Conservation (phyloP, 768 basidiomycete genomes). For the Amanita phalloides region DNA sequence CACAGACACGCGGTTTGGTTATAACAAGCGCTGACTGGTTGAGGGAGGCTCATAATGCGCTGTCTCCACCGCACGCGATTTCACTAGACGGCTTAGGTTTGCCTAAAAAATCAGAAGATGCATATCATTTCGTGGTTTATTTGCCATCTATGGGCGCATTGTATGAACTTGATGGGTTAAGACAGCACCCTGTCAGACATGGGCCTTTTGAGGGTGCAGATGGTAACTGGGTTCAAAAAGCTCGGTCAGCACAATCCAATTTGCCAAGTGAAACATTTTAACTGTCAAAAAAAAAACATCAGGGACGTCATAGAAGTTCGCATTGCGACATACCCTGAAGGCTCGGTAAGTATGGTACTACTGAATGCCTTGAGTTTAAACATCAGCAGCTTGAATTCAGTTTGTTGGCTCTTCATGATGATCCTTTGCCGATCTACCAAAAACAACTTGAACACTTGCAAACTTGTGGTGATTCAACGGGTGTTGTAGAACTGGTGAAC, state of each 20-base stretch:
- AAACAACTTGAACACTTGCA: constrained; percentile 42
- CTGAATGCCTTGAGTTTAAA: not conserved
- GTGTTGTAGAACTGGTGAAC: constrained; percentile 41
- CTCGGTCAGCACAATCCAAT: constrained; percentile 39
- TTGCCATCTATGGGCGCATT: constrained; percentile 73
- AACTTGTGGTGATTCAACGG: constrained; percentile 26
- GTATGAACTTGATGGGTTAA: constrained; percentile 92
- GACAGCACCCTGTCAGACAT: constrained; percentile 69
- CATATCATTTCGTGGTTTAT: constrained; percentile 96
- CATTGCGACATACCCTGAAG: constrained; percentile 84
- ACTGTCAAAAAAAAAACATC: constrained; percentile 12
- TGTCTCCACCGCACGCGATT: constrained; percentile 84
- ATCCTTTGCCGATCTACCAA: constrained; percentile 64
- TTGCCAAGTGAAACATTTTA: constrained; percentile 6
- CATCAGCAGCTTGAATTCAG: constrained; percentile 75
- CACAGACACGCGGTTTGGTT: constrained; percentile 72
- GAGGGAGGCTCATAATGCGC: constrained; percentile 81
- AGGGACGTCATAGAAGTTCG: constrained; percentile 81
- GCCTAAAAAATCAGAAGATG: constrained; percentile 61
- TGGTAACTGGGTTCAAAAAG: constrained; percentile 78
- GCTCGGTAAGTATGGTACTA: constrained; percentile 52
- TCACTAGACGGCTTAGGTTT: constrained; percentile 77
- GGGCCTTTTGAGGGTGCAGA: constrained; percentile 55
- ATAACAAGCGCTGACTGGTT: constrained; percentile 77
- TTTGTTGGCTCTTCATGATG: constrained; percentile 77